Percentiles rank a stretch among this genome's conserved stretches.
These are phyloP conservation scores for Marchantia polymorpha DNA, from an alignment of 225 moss, liverwort and hornwort genomes.

Conservation along the genomic window DNA sequence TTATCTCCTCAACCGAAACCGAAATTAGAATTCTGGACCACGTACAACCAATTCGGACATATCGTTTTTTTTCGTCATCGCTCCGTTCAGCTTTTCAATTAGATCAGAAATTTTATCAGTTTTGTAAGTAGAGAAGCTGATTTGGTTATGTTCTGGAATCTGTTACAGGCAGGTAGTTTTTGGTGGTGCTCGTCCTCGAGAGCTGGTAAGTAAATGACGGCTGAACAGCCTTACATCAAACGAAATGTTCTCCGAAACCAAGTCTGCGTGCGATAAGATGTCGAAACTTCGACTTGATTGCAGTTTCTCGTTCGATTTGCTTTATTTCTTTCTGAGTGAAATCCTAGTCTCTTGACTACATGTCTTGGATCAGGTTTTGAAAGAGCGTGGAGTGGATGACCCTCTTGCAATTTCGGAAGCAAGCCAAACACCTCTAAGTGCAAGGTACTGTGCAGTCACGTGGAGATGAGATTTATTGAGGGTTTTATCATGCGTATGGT, in stretches of 20 bases:
- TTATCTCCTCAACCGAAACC: too few species aligned
- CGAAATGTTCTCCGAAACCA: not conserved
- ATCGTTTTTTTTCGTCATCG: too few species aligned
- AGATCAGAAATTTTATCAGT: too few species aligned
- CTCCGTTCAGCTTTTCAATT: too few species aligned
- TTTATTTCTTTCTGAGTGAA: too few species aligned
- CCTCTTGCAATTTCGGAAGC: conserved; percentile 20
- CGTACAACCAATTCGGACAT: too few species aligned
- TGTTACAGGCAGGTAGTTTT: conserved; percentile 72
- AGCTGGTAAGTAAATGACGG: conserved; percentile 54
- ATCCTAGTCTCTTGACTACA: not conserved
- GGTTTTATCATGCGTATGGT: too few species aligned
- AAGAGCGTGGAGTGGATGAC: conserved; percentile 89
- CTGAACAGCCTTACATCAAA: not conserved
- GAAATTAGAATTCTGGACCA: too few species aligned
- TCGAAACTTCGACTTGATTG: not conserved
- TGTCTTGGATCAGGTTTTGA: conserved; percentile 58
- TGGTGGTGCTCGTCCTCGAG: conserved; percentile 95
- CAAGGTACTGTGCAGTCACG: conserved; percentile 23
- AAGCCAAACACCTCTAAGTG: conserved; percentile 13
- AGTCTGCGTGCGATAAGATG: not conserved
- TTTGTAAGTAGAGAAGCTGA: not conserved
- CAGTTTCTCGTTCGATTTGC: too few species aligned
- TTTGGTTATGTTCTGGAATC: not conserved
- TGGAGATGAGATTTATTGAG: too few species aligned